A percentile compares a stretch with the other conserved stretches of the same genome.
phyloP scores from a whole-genome alignment of 2,329 filamentous ascomycete genomes.

The Coniochaeta hoffmannii region DNA sequence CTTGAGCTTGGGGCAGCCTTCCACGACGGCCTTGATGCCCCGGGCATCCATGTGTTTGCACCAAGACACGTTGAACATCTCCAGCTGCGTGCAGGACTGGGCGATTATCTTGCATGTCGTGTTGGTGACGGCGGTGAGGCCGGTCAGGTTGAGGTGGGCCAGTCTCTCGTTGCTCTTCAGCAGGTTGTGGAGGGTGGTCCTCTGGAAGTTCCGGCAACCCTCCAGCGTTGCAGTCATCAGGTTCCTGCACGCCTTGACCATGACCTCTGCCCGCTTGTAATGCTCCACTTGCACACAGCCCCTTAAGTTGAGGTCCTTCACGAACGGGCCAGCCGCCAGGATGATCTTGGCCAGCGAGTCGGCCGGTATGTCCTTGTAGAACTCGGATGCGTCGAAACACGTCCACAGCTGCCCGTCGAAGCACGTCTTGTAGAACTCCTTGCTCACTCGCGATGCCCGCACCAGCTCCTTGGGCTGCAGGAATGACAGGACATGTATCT shows the following conservation, averaged over 20 bases:
- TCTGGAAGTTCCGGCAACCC: constrained; percentile 78
- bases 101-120: constrained; percentile 81
- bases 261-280: constrained; percentile 66
- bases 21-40: constrained; percentile 65
- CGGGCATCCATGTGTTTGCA: constrained; percentile 77
- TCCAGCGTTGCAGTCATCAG: constrained; percentile 82
- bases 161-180: constrained; percentile 67
- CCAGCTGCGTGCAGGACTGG: constrained; percentile 71
- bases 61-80: constrained; percentile 86
- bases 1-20: constrained; percentile 63
- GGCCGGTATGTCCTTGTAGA: constrained; percentile 80
- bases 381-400: constrained; percentile 73
- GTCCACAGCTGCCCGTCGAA: constrained; percentile 95
- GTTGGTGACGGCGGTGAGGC: constrained; percentile 72
- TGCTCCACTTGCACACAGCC: constrained; percentile 87
- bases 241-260: constrained; percentile 81
- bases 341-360: constrained; percentile 81
- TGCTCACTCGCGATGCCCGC: constrained; percentile 68
- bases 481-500: constrained; percentile 68
- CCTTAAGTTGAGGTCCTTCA: constrained; percentile 81
- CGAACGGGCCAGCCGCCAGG: constrained; percentile 76
- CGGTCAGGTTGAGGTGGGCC: constrained; percentile 79
- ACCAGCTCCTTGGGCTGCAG: constrained; percentile 76
- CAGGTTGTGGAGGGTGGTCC: constrained; percentile 69
- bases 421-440: constrained; percentile 71